Evolutionary conservation across 2,329 filamentous ascomycete genomes (phyloP), one percentile per base, ranked within the genome.

Genomic region (Nannizziopsis barbatae): DNA sequence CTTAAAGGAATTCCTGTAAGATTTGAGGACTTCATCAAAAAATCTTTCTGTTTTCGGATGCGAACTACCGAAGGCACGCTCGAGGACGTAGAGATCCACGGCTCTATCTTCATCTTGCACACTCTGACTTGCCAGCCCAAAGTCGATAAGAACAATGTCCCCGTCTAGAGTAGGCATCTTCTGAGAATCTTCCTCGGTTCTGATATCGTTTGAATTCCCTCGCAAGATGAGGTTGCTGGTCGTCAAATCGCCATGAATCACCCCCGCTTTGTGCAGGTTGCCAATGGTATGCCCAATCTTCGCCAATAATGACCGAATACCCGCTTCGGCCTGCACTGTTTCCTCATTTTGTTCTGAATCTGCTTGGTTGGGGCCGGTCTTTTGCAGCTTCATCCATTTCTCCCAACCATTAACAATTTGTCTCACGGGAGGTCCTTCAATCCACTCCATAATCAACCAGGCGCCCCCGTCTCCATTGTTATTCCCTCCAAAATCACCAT

Each of bases 201-300:
- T 50, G 5, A 38, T 45, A 22, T 30, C 45, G 15, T 41, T 30
- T 9, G 37, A n/a, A 2, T 17, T 17, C 15, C 60, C 72, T 52
- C 78, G 65, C 56, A 96, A 63, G 83, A 98, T 95, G 70, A 98
- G 75, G 68, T 98, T 98, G 69, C 89, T 95, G 54, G 89, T 98
- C 52, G 92, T 98, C 69, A 98, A 68, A 70, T 98, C 92, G 36
- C 92, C 92, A 70, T 98, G 92, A 51, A 95, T 81, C 49, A 96
- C 78, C 12, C 90, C 90, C n/a, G 80, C 75, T 47, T 75, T 76
- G 71, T 98, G 92, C 72, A 98, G 71, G 47, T 65, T 75, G 6
- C 84, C 88, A 12, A 95, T 77, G 1, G 81, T 80, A 4, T 64
- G 61, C 1, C 86, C 89, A 51, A 95, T 80, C 54, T 77, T 73